Evolutionary conservation across 2,329 filamentous ascomycete species (phyloP).

Genomic region (Fusarium sp.): DNA sequence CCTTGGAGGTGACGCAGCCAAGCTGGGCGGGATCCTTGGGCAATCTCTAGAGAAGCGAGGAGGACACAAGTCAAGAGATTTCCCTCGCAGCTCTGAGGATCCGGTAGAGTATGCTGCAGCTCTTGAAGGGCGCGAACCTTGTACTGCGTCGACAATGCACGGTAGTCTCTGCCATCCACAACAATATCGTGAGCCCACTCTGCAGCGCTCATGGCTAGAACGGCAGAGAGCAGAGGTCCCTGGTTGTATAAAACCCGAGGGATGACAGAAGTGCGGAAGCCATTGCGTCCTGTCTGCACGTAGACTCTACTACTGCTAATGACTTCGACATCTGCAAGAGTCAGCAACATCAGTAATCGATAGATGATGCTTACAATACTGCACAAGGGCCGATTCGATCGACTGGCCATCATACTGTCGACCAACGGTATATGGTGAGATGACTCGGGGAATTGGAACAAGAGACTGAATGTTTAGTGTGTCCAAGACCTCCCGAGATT

Average conservation of each 20-base stretch:
- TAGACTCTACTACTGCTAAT: constrained; percentile 41
- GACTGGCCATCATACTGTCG: background rate
- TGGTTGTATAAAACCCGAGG: constrained; percentile 32
- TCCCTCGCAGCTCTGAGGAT: constrained; percentile 24
- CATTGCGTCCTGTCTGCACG: constrained; percentile 36
- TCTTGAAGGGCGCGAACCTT: constrained; percentile 37
- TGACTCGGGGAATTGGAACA: constrained; percentile 5
- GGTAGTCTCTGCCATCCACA: constrained; percentile 34
- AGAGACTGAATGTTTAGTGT: constrained; percentile 1
- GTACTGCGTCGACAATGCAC: constrained; percentile 36
- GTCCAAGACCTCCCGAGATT: background rate
- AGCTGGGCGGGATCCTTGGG: constrained; percentile 34
- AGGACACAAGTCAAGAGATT: constrained; percentile 41
- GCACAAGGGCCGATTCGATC: constrained; percentile 34
- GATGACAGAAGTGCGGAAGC: constrained; percentile 39
- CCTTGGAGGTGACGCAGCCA: constrained; percentile 41
- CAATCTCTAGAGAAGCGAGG: constrained; percentile 39
- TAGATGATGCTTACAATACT: constrained; percentile 34
- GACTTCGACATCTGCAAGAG: constrained; percentile 32
- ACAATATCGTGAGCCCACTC: constrained; percentile 38
- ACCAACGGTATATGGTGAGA: constrained; percentile 24
- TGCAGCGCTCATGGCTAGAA: constrained; percentile 41
- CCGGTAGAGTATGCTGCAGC: constrained; percentile 27
- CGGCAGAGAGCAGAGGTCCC: constrained; percentile 33
- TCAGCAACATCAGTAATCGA: background rate